A percentile compares a stretch with the other conserved stretches of the same genome.
These are phyloP conservation scores for Farysia itapuensis DNA, from an alignment of 1,284 basidiomycete species.

Conservation along the genomic window DNA sequence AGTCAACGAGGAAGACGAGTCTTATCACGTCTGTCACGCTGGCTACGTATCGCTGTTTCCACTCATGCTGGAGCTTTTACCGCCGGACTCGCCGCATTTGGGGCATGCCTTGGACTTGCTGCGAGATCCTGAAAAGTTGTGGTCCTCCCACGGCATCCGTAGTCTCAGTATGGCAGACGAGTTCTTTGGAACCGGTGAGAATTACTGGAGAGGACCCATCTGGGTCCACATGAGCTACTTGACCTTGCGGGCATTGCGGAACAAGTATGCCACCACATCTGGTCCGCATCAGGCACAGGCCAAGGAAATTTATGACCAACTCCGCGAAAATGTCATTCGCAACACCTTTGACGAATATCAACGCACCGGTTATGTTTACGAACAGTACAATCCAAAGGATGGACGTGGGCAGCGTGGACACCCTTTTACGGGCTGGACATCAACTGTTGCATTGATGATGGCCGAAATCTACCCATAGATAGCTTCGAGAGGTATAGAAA, in stretches of 20 bases:
- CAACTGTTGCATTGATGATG: slow-evolving; percentile 55
- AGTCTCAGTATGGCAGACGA: slow-evolving; percentile 80
- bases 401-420: slow-evolving; percentile 79
- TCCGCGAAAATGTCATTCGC: slow-evolving; percentile 78
- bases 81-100: slow-evolving; percentile 74
- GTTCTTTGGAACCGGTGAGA: slow-evolving; percentile 85
- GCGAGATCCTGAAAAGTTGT: slow-evolving; percentile 76
- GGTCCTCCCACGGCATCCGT: slow-evolving; percentile 85
- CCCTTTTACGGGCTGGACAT: slow-evolving; percentile 58
- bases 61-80: slow-evolving; percentile 71
- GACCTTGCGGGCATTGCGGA: slow-evolving; percentile 72
- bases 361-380: slow-evolving; percentile 90
- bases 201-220: slow-evolving; percentile 94
- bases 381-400: slow-evolving; percentile 83
- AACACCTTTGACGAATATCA: slow-evolving; percentile 90
- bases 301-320: slow-evolving; percentile 73
- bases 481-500: too few relatives aligned
- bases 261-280: slow-evolving; percentile 76
- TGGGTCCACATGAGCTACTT: slow-evolving; percentile 98
- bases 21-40: slow-evolving; percentile 82
- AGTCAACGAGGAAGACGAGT: slow-evolving; percentile 82
- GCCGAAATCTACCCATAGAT: slow-evolving; percentile 47
- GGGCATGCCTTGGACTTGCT: slow-evolving; percentile 77
- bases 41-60: slow-evolving; percentile 94
- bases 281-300: slow-evolving; percentile 79